phyloP scores from a whole-genome alignment of 2,329 filamentous ascomycete species.

The Ceratocystis albifundus region DNA sequence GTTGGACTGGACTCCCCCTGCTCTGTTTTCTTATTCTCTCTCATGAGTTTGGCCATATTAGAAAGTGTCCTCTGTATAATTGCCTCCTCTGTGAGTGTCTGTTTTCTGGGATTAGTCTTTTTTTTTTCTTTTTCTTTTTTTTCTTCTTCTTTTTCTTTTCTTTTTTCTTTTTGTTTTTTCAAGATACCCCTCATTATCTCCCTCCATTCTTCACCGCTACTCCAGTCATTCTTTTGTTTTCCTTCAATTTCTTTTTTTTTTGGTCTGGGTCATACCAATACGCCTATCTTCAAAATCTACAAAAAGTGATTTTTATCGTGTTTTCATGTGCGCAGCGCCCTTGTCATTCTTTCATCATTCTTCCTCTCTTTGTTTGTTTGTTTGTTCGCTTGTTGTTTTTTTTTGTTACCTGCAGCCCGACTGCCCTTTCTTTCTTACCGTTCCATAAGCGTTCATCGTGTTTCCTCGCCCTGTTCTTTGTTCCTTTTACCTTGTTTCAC shows the following conservation, averaged over 20 bases:
- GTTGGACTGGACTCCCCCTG: no score
- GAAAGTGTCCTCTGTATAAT: constrained; percentile 16
- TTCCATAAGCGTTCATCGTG: not conserved
- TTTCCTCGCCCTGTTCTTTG: not conserved
- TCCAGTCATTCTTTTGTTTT: constrained; percentile 4
- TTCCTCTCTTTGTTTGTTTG: not conserved
- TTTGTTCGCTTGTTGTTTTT: no score
- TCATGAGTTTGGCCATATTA: constrained; percentile 23
- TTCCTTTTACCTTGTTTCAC: not conserved
- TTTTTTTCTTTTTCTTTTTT: constrained; percentile 21
- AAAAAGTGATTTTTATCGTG: no score
- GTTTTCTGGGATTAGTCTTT: constrained; percentile 14
- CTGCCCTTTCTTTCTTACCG: no score
- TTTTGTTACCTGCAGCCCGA: no score
- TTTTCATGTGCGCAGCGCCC: not conserved
- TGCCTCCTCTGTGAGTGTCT: not conserved
- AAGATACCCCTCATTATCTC: constrained; percentile 8
- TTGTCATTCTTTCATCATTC: not conserved
- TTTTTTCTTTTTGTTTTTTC: constrained; percentile 19
- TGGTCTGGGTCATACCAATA: no score
- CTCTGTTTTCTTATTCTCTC: constrained; percentile 17
- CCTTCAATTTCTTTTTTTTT: not conserved
- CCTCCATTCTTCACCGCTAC: constrained; percentile 15
- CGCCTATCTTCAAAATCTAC: no score
- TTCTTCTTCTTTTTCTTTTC: constrained; percentile 20